Evolutionary conservation across 495 filamentous ascomycete species (phyloP), one percentile per base, ranked within the genome.

Genomic region (Hypoxylon perforatum): DNA sequence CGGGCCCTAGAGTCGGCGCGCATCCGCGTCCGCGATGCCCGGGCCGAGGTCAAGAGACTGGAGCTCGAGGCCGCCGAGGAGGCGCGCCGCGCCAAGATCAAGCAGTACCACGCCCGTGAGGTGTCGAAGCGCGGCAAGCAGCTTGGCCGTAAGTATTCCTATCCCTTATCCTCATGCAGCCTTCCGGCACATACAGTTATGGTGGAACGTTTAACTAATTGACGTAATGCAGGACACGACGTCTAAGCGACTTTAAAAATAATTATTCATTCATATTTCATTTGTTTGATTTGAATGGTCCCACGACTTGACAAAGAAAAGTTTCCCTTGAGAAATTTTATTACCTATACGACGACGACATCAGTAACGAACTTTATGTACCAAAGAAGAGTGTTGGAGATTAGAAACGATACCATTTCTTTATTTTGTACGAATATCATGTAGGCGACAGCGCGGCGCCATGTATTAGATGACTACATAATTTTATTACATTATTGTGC

Each of bases 51-150:
- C 7, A 86, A 82, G 77, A 74, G 75, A 17, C 75, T 91, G 6
- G 88, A 90, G 76, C 75, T 79, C 33, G 88, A 90, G 76, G 88
- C 87, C 0, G 78, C 81, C 53, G 86, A 90, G 72, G 86, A 90
- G 79, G 79, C 81, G 41, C 71, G 80, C 14, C 54, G 69, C 14
- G 88, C 88, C 18, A 88, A 85, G 78, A 86, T 90, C 45, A 91
- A 91, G 82, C 84, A 88, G 69, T 80, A 82, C 59, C 84, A 90
- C 65, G 88, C 87, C 0, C 84, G 79, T 57, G 79, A 81, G 58
- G 84, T 91, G 19, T 84, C 83, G 25, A 90, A 89, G 84, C 76
- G 86, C 22, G 87, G 84, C n/a, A 84, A 87, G 78, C 80, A 82
- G 14, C 83, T 90, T 66, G 88, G 87, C 23, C 84, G 88, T 88